These are phyloP conservation scores for Chalara sp. DNA, from an alignment of 2,329 filamentous ascomycete genomes.

Conservation along the genomic window DNA sequence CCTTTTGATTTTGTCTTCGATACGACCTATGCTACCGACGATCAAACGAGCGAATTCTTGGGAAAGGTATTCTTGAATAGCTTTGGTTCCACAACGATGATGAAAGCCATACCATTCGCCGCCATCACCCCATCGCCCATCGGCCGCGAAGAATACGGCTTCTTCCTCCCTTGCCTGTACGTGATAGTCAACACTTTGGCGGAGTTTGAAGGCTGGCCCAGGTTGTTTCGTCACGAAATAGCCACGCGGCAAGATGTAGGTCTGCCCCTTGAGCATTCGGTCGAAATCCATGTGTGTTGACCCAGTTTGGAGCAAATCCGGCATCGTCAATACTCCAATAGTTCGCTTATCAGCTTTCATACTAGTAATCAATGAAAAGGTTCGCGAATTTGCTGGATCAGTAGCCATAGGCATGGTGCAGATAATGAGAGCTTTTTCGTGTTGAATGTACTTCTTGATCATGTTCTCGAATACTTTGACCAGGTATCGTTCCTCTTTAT, in stretches of 20 bases:
- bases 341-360: constrained; percentile 52
- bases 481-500: constrained; percentile 57
- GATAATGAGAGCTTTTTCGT: constrained; percentile 67
- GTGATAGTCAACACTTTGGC: constrained; percentile 29
- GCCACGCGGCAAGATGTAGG: constrained; percentile 59
- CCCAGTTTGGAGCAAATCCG: constrained; percentile 58
- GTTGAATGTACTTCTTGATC: constrained; percentile 61
- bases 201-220: constrained; percentile 23
- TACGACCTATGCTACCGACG: constrained; percentile 28
- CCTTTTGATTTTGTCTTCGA: constrained; percentile 4
- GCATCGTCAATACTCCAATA: constrained; percentile 78
- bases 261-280: constrained; percentile 51
- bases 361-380: constrained; percentile 56
- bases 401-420: constrained; percentile 72
- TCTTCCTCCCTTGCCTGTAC: constrained; percentile 41
- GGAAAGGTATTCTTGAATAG: constrained; percentile 42
- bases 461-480: constrained; percentile 69
- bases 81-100: constrained; percentile 43
- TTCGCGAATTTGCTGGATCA: constrained; percentile 69
- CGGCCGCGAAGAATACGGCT: constrained; percentile 38
- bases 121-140: constrained; percentile 35
- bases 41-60: constrained; percentile 41
- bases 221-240: constrained; percentile 75
- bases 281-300: constrained; percentile 51
- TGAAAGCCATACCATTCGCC: constrained; percentile 31